Conservation (phyloP, 345 rosid genomes). For the Sapria himalayana region DNA sequence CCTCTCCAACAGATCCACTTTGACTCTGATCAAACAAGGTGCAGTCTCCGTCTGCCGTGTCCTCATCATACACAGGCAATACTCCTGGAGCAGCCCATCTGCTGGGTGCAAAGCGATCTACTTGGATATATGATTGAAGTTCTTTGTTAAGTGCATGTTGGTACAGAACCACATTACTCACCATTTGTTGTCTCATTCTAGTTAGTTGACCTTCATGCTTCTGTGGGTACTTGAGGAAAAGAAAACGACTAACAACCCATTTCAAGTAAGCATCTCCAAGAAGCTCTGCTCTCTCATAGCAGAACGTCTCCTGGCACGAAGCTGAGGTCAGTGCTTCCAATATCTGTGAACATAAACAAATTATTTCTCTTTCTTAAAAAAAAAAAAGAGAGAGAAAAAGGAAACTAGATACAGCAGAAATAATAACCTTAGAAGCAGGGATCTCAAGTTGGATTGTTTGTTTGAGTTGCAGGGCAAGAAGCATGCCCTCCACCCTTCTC, state of each 20-base stretch:
- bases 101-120: conserved; percentile 97
- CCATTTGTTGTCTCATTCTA: conserved; percentile 98
- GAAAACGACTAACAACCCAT: conserved; percentile 92
- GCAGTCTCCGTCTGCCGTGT: conserved; percentile 59
- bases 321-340: conserved; percentile 97
- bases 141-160: conserved; percentile 62
- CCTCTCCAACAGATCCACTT: conserved; percentile 21
- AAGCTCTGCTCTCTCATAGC: conserved; percentile 97
- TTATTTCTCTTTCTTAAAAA: conserved; percentile 3
- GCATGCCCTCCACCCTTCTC: conserved; percentile 96
- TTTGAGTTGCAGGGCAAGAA: conserved; percentile 78
- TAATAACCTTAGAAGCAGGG: conserved; percentile 61
- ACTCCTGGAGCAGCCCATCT: conserved; percentile 99
- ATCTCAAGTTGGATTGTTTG: conserved; percentile 42
- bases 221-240: conserved; percentile 89
- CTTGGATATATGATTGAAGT: conserved; percentile 89
- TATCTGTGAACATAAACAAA: conserved; percentile 24
- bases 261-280: conserved; percentile 94
- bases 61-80: conserved; percentile 87
- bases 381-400: neutral
- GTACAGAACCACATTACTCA: conserved; percentile 84
- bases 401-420: conserved; percentile 1
- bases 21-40: conserved; percentile 48
- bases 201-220: conserved; percentile 98
- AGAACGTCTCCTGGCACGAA: conserved; percentile 96